phyloP scores from a whole-genome alignment of 257 asterid genomes.

The Solanum arcanum region DNA sequence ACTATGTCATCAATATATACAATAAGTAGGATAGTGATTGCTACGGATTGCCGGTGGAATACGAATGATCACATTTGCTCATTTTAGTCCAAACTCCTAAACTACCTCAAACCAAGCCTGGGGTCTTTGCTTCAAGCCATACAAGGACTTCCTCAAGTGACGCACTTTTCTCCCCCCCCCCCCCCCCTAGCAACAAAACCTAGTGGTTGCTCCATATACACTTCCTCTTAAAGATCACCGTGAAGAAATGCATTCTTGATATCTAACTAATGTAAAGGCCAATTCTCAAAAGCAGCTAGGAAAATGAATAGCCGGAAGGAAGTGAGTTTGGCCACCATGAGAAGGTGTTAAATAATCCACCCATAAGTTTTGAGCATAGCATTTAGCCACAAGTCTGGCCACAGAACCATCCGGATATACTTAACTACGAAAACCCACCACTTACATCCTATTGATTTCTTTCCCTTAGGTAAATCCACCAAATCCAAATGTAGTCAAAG shows the following conservation, averaged over 20 bases:
- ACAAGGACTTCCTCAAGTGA: neutral
- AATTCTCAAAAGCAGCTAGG: neutral
- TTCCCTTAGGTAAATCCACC: neutral
- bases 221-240: neutral
- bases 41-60: neutral
- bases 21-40: neutral
- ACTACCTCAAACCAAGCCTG: neutral
- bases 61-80: neutral
- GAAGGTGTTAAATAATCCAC: neutral
- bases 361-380: neutral
- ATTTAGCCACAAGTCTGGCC: neutral
- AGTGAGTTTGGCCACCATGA: neutral
- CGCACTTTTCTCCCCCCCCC: neutral
- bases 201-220: neutral
- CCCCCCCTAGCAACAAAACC: neutral
- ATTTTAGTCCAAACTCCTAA: neutral
- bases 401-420: neutral
- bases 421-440: neutral
- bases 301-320: too few species aligned
- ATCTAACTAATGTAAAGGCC: neutral
- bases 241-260: neutral
- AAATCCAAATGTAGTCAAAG: too few species aligned
- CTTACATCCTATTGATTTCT: neutral
- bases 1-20: neutral
- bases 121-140: neutral